A percentile compares a stretch with the other conserved stretches of the same genome.
Conservation (phyloP, 1,139 yeast species). For the Yamadazyma diddensiae region DNA sequence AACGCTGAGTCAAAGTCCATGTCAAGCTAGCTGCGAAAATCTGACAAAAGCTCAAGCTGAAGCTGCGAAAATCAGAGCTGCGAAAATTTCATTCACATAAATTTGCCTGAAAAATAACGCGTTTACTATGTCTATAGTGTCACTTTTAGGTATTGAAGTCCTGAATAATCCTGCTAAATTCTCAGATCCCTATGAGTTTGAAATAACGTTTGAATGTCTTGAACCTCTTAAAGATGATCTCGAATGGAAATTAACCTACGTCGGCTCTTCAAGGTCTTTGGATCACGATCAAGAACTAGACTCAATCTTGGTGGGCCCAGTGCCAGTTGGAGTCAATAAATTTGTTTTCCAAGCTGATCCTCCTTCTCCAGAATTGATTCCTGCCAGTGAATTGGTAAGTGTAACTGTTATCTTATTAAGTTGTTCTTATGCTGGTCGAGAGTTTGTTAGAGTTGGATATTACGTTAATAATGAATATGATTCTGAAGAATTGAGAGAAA, state of each 20-base stretch:
- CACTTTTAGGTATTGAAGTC: conserved; percentile 86
- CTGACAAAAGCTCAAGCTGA: too few relatives aligned
- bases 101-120: conserved; percentile 3
- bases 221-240: conserved; percentile 91
- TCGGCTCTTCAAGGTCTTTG: conserved; percentile 87
- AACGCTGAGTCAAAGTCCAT: not conserved
- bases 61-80: too few relatives aligned
- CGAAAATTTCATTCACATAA: too few relatives aligned
- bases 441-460: conserved; percentile 95
- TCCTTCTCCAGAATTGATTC: conserved; percentile 92
- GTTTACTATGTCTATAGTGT: conserved; percentile 79
- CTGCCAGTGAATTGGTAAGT: conserved; percentile 90
- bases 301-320: conserved; percentile 94
- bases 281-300: conserved; percentile 97
- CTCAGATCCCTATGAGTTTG: conserved; percentile 91
- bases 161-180: conserved; percentile 94
- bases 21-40: not conserved
- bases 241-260: conserved; percentile 97
- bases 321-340: conserved; percentile 94
- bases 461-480: conserved; percentile 97
- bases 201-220: conserved; percentile 93
- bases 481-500: conserved; percentile 85
- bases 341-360: conserved; percentile 94
- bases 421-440: conserved; percentile 90
- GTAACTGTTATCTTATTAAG: conserved; percentile 91